Evolutionary conservation across 2,329 filamentous ascomycete genomes (phyloP).

Genomic region (Boeremia lycopersici): DNA sequence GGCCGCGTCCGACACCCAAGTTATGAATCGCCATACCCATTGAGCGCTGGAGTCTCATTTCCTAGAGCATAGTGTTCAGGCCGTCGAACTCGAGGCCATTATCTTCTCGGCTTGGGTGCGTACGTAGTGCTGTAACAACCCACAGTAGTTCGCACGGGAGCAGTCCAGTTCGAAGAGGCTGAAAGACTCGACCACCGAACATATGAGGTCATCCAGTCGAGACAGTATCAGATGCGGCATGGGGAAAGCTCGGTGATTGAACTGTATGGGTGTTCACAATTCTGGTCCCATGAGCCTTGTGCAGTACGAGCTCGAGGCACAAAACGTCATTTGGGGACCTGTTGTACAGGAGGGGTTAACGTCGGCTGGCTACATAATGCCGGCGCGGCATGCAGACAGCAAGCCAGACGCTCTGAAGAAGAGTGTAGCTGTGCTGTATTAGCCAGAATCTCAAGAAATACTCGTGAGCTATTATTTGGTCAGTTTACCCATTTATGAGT

Average conservation of each 20-base stretch:
- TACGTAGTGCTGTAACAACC: not conserved
- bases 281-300: not conserved
- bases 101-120: not conserved
- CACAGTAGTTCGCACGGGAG: too few relatives aligned
- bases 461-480: too few relatives aligned
- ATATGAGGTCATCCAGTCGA: not conserved
- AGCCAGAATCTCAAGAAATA: too few relatives aligned
- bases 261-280: too few relatives aligned
- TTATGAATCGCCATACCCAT: slow-evolving; percentile 21
- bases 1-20: slow-evolving; percentile 28
- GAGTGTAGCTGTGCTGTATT: too few relatives aligned
- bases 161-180: not conserved
- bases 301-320: not conserved
- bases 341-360: not conserved
- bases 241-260: not conserved
- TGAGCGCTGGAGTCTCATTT: slow-evolving; percentile 19
- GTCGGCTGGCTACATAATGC: too few relatives aligned
- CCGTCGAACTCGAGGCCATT: slow-evolving; percentile 12
- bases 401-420: too few relatives aligned
- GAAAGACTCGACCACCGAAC: not conserved
- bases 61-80: slow-evolving; percentile 15
- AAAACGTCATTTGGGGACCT: not conserved
- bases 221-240: too few relatives aligned
- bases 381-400: too few relatives aligned
- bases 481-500: too few relatives aligned